Evolutionary conservation across 345 rosid species (phyloP), one percentile per base, ranked within the genome.

Genomic region (Eucalyptus marginata): DNA sequence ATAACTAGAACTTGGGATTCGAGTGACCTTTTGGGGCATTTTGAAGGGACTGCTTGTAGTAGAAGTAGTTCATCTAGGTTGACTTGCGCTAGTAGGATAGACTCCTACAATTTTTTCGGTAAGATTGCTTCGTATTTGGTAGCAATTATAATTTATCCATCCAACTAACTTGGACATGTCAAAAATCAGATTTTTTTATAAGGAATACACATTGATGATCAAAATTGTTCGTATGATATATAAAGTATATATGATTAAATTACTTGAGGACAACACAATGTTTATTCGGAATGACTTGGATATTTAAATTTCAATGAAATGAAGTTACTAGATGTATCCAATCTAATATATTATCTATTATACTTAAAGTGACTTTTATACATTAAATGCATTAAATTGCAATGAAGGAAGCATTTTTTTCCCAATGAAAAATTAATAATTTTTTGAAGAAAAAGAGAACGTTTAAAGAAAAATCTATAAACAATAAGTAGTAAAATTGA

Each of bases 251-350:
- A 27, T 3, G 68, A 59, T 27, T 3, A 59, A 59, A 59, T 2
- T 25, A 27, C n/a, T 59, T 13, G n/a, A 59, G 68, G 31, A 12
- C 7, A 12, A 59, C 68, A 13, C 31, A 6, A 27, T 25, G 16
- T 12, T 59, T 59, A 10, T 27, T 56, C 1, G 0, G 62, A 56
- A 56, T 1, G 3, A 56, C 62, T 1, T 0, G 0, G 0, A 56
- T 56, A 24, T 56, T 56, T 56, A 56, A 56, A 56, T 56, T 56
- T 56, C 13, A 56, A 56, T 56, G 62, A 56, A 56, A 56, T 56
- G 62, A 56, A 56, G 62, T 56, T 56, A 24, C 62, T 24, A 56
- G 29, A 56, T 56, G 62, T 22, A 22, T 56, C 62, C 29, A 56
- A 56, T 56, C 13, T 56, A 24, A 25, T 24, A 24, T 56, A 56